These are phyloP conservation scores for Xylariaceae sp. DNA, from an alignment of 2,329 filamentous ascomycete species.

Conservation along the genomic window DNA sequence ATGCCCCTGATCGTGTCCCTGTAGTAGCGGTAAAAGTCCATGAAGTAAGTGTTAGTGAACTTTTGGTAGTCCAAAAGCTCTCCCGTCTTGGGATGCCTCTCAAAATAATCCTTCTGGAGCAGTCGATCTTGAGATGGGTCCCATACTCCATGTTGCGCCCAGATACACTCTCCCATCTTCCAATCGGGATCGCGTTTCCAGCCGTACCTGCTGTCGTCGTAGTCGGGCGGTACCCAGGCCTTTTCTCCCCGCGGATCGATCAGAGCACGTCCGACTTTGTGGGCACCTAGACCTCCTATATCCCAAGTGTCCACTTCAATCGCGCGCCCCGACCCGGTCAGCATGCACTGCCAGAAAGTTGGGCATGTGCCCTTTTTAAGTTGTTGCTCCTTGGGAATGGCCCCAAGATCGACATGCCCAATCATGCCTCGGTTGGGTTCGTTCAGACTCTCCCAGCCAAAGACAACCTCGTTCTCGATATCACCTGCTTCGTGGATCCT, in stretches of 20 bases:
- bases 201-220: slow-evolving; percentile 83
- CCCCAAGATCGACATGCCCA: slow-evolving; percentile 75
- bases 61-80: slow-evolving; percentile 72
- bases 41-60: slow-evolving; percentile 89
- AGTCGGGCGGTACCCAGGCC: slow-evolving; percentile 78
- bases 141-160: slow-evolving; percentile 97
- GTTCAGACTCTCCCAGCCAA: slow-evolving; percentile 96
- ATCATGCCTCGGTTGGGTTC: slow-evolving; percentile 89
- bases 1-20: slow-evolving; percentile 68
- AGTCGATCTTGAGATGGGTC: slow-evolving; percentile 74
- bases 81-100: slow-evolving; percentile 70
- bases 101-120: slow-evolving; percentile 83
- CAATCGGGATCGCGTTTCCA: slow-evolving; percentile 85
- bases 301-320: slow-evolving; percentile 91
- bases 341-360: slow-evolving; percentile 88
- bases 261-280: slow-evolving; percentile 77
- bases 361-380: slow-evolving; percentile 90
- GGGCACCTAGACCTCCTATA: slow-evolving; percentile 88
- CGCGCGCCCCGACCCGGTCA: slow-evolving; percentile 85
- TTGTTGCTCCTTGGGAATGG: slow-evolving; percentile 81
- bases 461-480: slow-evolving; percentile 78
- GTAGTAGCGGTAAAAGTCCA: slow-evolving; percentile 79
- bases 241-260: slow-evolving; percentile 83
- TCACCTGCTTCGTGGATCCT: slow-evolving; percentile 87
- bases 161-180: slow-evolving; percentile 91